Conservation (phyloP, 2,329 filamentous ascomycete genomes). For the Colletotrichum plurivorum region DNA sequence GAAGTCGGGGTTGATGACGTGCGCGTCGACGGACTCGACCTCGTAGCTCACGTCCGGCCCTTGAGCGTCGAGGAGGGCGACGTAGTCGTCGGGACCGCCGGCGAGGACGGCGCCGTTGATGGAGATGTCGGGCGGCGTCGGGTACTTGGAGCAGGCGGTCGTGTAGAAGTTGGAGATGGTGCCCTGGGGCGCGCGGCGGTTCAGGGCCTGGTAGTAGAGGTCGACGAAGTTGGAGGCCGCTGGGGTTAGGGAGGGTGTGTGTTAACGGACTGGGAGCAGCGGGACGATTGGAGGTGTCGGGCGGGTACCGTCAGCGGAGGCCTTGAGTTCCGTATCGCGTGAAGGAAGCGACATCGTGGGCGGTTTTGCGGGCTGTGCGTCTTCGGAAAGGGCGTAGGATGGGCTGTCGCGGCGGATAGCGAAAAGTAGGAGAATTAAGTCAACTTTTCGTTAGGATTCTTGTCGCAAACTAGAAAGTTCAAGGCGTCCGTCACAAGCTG, state of each 20-base stretch:
- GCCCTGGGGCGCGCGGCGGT: constrained; percentile 74
- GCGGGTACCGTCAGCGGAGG: constrained; percentile 61
- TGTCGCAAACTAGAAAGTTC: constrained; percentile 20
- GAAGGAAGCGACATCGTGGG: constrained; percentile 53
- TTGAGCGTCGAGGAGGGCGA: constrained; percentile 77
- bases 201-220: constrained; percentile 82
- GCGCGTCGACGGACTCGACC: constrained; percentile 81
- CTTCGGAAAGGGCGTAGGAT: not conserved
- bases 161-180: constrained; percentile 80
- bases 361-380: not conserved
- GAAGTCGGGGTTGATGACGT: constrained; percentile 81
- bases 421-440: not conserved
- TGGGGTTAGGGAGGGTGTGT: constrained; percentile 47
- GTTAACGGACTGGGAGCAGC: not conserved
- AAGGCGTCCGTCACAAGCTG: constrained; percentile 25
- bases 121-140: constrained; percentile 76
- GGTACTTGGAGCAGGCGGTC: constrained; percentile 67
- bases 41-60: constrained; percentile 75
- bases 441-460: not conserved
- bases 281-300: constrained; percentile 3
- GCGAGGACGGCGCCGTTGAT: constrained; percentile 82
- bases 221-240: constrained; percentile 81
- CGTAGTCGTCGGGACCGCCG: constrained; percentile 72
- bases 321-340: constrained; percentile 60
- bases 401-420: not conserved